Evolutionary conservation across 2,329 filamentous ascomycete genomes (phyloP), one percentile per base, ranked within the genome.

Genomic region (Exophiala xenobiotica): DNA sequence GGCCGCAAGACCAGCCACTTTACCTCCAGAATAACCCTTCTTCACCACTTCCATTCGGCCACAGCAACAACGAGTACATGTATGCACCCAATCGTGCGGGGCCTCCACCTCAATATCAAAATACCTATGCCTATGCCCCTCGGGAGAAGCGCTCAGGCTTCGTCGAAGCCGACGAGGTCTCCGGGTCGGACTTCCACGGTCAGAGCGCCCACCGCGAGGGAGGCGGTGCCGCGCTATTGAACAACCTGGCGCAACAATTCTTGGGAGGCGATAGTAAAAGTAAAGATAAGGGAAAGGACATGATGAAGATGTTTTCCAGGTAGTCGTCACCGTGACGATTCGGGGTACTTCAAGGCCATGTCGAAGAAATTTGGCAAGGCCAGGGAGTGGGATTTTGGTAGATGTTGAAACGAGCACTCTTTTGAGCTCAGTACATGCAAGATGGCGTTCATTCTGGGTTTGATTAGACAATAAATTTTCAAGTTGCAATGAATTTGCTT

Each of bases 281-380:
- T 22, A n/a, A n/a, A n/a, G 20, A 46, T 12, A 54, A 48, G 27
- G 42, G 39, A 5, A 50, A 38, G 29, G 41, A 53, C 22, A 6
- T 53, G 18, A 22, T 48, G n/a, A 40, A 40, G 11, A 49, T 45
- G 26, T 41, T 49, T 20, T 26, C 48, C 11, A 51, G 38, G 24
- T 51, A 44, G n/a, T n/a, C n/a, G n/a, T n/a, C n/a, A n/a, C n/a
- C n/a, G n/a, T n/a, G n/a, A n/a, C n/a, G n/a, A n/a, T n/a, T n/a
- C n/a, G n/a, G n/a, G n/a, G n/a, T n/a, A 35, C 24, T 12, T 31
- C 11, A 6, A 31, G 4, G 8, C 8, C 27, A 9, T 31, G 11
- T 31, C 3, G 14, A 9, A 31, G 11, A 9, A 11, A n/a, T n/a
- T 31, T 14, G 4, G 26, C 18, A 16, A 14, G 31, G 12, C 12